Conservation (phyloP, 192 early-diverging fungal genomes). For the Borealophlyctis nickersoniae region DNA sequence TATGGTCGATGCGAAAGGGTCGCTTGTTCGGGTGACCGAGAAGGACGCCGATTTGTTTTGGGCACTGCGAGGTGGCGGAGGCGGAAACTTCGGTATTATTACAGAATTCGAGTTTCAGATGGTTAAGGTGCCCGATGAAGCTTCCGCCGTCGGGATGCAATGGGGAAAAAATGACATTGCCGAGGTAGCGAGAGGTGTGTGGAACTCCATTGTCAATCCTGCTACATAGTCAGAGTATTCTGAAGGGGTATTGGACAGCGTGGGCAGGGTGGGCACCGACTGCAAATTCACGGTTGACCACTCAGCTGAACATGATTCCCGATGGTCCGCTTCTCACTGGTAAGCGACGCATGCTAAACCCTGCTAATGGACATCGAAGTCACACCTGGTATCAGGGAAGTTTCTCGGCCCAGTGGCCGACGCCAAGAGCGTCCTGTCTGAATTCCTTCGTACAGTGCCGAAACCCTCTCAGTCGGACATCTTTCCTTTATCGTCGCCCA, state of each 20-base stretch:
- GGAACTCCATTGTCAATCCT: too few species aligned
- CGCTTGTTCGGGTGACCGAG: background rate
- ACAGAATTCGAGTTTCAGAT: constrained; percentile 11
- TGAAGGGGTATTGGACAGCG: background rate
- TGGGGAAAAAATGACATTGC: too few species aligned
- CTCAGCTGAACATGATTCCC: background rate
- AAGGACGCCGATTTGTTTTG: background rate
- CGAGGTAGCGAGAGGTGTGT: too few species aligned
- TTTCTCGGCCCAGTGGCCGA: background rate
- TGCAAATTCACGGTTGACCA: background rate
- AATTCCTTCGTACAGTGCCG: too few species aligned
- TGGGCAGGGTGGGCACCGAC: background rate
- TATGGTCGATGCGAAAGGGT: background rate
- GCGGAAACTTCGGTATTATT: background rate
- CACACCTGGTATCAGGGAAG: background rate
- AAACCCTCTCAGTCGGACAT: too few species aligned
- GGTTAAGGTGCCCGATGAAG: constrained; percentile 1
- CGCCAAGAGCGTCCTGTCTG: background rate
- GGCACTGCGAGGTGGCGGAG: background rate
- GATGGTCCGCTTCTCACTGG: background rate
- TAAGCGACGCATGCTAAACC: background rate
- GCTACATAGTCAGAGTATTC: background rate
- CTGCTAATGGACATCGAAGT: too few species aligned
- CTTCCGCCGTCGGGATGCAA: too few species aligned
- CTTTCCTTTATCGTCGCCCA: too few species aligned